Evolutionary conservation across 2,329 filamentous ascomycete genomes (phyloP).

Genomic region (Drechslerella dactyloides): DNA sequence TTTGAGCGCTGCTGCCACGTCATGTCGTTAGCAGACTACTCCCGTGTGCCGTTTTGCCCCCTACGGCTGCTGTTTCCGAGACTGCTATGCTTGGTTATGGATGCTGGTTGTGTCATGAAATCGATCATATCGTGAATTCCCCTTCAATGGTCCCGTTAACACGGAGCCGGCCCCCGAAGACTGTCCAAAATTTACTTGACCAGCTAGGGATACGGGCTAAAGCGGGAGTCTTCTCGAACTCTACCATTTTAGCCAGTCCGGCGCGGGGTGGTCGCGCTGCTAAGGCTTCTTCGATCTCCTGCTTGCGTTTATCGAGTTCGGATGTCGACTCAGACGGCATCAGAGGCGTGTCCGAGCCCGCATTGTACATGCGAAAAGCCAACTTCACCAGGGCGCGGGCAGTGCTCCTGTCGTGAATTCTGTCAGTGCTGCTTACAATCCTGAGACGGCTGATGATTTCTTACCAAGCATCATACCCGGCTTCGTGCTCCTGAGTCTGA

Average conservation of each 20-base stretch:
- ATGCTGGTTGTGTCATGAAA: too few relatives aligned
- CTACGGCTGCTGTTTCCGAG: too few relatives aligned
- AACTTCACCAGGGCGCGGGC: slow-evolving; percentile 29
- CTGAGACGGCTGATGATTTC: background rate
- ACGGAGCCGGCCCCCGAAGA: slow-evolving; percentile 30
- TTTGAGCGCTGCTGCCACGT: too few relatives aligned
- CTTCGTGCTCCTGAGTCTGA: slow-evolving; percentile 21
- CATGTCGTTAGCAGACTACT: too few relatives aligned
- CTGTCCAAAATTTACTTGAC: slow-evolving; percentile 43
- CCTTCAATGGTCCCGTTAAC: slow-evolving; percentile 47
- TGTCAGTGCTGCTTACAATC: background rate
- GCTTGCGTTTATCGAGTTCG: slow-evolving; percentile 19
- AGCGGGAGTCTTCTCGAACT: slow-evolving; percentile 21
- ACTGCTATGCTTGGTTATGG: too few relatives aligned
- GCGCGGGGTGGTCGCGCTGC: slow-evolving; percentile 8
- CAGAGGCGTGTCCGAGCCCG: slow-evolving; percentile 21
- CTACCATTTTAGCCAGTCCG: slow-evolving; percentile 21
- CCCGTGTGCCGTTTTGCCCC: too few relatives aligned
- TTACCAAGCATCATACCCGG: slow-evolving; percentile 46
- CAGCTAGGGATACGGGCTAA: slow-evolving; percentile 21
- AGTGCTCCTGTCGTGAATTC: slow-evolving; percentile 14
- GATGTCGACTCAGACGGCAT: slow-evolving; percentile 17
- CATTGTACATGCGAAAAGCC: slow-evolving; percentile 21
- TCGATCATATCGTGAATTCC: slow-evolving; percentile 38
- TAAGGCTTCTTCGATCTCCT: slow-evolving; percentile 22